These are phyloP conservation scores for Leishmania lainsoni DNA, from an alignment of 208 protist genomes.

Conservation along the genomic window DNA sequence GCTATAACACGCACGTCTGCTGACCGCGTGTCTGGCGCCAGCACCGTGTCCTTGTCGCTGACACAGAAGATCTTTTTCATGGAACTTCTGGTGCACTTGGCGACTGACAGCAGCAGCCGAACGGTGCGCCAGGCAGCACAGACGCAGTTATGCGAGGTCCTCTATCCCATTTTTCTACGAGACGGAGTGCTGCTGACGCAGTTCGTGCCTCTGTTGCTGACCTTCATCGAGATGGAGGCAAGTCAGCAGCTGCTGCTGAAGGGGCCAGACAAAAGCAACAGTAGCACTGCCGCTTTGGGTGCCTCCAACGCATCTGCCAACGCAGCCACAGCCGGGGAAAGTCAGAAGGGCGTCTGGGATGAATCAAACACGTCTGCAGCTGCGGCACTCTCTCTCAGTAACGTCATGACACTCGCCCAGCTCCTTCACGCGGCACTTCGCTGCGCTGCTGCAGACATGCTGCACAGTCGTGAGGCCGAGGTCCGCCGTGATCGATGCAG, in stretches of 20 bases:
- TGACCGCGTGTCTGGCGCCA: neutral
- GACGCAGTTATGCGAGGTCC: slow-evolving; percentile 52
- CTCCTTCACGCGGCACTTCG: slow-evolving; percentile 45
- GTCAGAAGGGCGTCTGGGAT: slow-evolving; percentile 7
- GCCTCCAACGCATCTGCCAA: neutral
- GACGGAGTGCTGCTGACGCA: slow-evolving; percentile 34
- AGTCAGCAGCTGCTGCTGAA: slow-evolving; percentile 21
- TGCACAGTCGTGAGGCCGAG: slow-evolving; percentile 28
- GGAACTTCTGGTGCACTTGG: slow-evolving; percentile 59
- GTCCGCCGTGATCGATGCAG: slow-evolving; percentile 6
- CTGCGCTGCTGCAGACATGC: slow-evolving; percentile 31
- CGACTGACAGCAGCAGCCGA: slow-evolving; percentile 51
- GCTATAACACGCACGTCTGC: neutral
- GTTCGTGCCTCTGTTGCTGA: slow-evolving; percentile 56
- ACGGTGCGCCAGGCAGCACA: slow-evolving; percentile 58
- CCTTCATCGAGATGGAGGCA: slow-evolving; percentile 53
- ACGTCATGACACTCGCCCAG: slow-evolving; percentile 43
- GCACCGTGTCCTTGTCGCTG: slow-evolving; percentile 2
- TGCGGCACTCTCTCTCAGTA: slow-evolving; percentile 32
- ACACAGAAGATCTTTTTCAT: slow-evolving; percentile 35
- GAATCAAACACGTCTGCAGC: slow-evolving; percentile 17
- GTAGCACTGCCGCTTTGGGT: neutral
- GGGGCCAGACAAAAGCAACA: neutral
- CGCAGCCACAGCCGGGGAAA: neutral
- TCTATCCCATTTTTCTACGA: slow-evolving; percentile 41